These are phyloP conservation scores for Monosporascus sp. DNA, from an alignment of 2,329 filamentous ascomycete genomes.

Conservation along the genomic window DNA sequence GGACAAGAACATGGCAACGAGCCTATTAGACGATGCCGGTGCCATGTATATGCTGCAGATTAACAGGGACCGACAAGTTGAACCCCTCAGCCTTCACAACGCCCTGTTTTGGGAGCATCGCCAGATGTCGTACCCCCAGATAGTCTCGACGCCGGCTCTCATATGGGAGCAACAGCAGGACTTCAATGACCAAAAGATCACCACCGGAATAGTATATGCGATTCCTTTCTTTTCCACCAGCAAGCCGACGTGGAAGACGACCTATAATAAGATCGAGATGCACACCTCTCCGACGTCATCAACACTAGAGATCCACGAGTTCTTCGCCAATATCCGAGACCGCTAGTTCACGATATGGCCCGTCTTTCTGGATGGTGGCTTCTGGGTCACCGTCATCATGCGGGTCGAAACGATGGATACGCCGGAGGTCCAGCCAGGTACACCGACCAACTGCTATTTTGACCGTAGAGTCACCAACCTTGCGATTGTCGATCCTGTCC, in stretches of 20 bases:
- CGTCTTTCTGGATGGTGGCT: constrained; percentile 5
- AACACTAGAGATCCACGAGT: constrained; percentile 8
- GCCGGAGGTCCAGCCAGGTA: background rate
- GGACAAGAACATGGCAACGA: constrained; percentile 7
- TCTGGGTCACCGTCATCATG: constrained; percentile 18
- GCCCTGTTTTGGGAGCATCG: constrained; percentile 23
- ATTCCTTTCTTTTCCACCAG: constrained; percentile 10
- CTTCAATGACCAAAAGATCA: background rate
- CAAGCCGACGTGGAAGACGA: constrained; percentile 1
- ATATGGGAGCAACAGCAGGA: background rate
- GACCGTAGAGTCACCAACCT: constrained; percentile 13
- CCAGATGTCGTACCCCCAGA: constrained; percentile 4
- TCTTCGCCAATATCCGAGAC: constrained; percentile 15
- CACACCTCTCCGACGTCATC: background rate
- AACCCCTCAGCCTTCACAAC: constrained; percentile 9
- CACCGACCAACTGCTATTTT: background rate
- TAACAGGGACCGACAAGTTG: constrained; percentile 9
- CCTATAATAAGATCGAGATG: constrained; percentile 5
- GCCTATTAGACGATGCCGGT: constrained; percentile 5
- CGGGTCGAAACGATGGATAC: constrained; percentile 1
- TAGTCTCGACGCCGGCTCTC: constrained; percentile 16
- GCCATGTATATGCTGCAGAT: constrained; percentile 18
- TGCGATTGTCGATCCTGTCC: constrained; percentile 15
- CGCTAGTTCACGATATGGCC: constrained; percentile 18
- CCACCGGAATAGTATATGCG: background rate